A percentile compares a stretch with the other conserved stretches of the same genome.
These are phyloP conservation scores for Closterium sp. DNA, from an alignment of 139 green algal genomes.

Conservation along the genomic window DNA sequence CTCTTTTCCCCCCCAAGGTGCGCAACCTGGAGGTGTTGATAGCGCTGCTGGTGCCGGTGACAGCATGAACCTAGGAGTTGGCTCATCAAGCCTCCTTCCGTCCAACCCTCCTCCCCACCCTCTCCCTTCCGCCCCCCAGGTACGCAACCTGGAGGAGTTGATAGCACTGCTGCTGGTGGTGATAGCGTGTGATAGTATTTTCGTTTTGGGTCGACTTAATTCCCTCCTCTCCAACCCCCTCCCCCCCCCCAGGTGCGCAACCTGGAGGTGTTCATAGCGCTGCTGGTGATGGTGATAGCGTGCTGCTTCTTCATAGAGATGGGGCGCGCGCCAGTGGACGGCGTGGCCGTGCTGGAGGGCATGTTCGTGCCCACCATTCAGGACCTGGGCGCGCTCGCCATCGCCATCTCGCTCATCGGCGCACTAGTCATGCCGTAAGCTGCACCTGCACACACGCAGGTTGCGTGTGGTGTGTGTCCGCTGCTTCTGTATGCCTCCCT, in stretches of 20 bases:
- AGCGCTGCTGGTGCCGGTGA: conserved; percentile 41
- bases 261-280: conserved; percentile 76
- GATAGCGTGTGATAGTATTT: conserved; percentile 49
- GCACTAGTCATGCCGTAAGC: conserved; percentile 82
- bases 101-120: too few relatives aligned
- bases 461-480: too few relatives aligned
- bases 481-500: too few relatives aligned
- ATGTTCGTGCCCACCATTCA: conserved; percentile 63
- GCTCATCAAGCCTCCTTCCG: too few relatives aligned
- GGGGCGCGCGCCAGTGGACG: background rate
- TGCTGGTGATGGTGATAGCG: conserved; percentile 54
- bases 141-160: conserved; percentile 36
- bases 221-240: background rate
- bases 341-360: conserved; percentile 56
- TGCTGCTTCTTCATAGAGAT: conserved; percentile 58
- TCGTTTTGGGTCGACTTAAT: conserved; percentile 25
- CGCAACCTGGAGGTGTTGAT: conserved; percentile 57
- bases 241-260: conserved; percentile 53
- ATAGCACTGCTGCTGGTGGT: conserved; percentile 57
- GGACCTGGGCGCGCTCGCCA: background rate
- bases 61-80: too few relatives aligned
- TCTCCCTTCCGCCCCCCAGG: background rate
- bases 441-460: background rate
- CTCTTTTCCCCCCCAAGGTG: background rate
- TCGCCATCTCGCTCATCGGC: conserved; percentile 67